Evolutionary conservation across 2,329 filamentous ascomycete genomes (phyloP).

Genomic region (Colletotrichum lindemuthianum): DNA sequence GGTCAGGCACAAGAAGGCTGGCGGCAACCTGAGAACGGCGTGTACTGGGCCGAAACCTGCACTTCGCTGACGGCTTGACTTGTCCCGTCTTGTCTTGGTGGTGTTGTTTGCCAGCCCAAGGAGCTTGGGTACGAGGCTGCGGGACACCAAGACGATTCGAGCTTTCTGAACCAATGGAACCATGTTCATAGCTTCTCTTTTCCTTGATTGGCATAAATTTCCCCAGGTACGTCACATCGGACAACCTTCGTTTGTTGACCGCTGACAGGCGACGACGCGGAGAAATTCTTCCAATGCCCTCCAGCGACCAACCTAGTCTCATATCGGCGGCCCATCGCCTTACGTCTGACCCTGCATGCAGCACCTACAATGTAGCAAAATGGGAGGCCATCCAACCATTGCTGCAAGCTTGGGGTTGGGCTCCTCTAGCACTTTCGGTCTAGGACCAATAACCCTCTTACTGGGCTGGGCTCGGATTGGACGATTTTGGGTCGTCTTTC

Average conservation of each 20-base stretch:
- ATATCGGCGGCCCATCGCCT: conserved; percentile 36
- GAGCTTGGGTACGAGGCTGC: conserved; percentile 31
- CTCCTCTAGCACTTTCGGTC: conserved; percentile 11
- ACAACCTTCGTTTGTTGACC: neutral
- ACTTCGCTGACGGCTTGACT: conserved; percentile 3
- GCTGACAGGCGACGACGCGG: conserved; percentile 12
- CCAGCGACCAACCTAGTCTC: conserved; percentile 9
- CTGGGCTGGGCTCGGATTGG: conserved; percentile 35
- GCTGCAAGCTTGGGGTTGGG: conserved; percentile 19
- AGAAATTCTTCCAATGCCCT: conserved; percentile 35
- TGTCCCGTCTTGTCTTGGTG: neutral
- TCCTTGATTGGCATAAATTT: conserved; percentile 25
- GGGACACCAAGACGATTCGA: conserved; percentile 21
- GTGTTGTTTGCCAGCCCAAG: neutral
- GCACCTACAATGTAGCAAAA: conserved; percentile 1
- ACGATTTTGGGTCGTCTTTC: conserved; percentile 12
- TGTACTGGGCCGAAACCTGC: conserved; percentile 27
- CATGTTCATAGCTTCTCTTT: neutral
- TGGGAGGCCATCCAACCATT: conserved; percentile 1
- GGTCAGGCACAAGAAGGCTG: conserved; percentile 44
- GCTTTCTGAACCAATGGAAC: conserved; percentile 15
- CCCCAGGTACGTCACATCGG: conserved; percentile 13
- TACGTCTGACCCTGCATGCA: conserved; percentile 37
- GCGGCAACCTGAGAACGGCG: conserved; percentile 38
- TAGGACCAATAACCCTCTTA: conserved; percentile 35